Evolutionary conservation across 2,329 filamentous ascomycete genomes (phyloP).

Genomic region (Aspergillus sojae): DNA sequence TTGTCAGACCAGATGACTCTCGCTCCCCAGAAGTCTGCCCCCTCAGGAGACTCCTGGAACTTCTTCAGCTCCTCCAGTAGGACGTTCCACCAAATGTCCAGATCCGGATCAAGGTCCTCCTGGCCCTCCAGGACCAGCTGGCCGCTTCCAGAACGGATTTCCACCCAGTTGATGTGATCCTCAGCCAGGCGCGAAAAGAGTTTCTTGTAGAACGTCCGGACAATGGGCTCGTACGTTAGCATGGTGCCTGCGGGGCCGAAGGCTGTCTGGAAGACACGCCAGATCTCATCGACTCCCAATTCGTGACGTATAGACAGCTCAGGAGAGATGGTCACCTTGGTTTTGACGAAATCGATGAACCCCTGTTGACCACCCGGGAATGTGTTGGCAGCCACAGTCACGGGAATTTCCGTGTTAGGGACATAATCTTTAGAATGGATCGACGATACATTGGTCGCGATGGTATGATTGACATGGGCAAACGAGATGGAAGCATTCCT

Average conservation of each 20-base stretch:
- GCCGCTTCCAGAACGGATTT: conserved; percentile 71
- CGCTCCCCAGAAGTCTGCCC: conserved; percentile 77
- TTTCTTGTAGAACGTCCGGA: conserved; percentile 69
- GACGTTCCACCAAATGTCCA: conserved; percentile 65
- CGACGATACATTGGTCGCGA: conserved; percentile 45
- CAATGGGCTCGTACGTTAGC: conserved; percentile 85
- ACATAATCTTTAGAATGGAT: conserved; percentile 69
- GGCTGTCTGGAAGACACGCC: conserved; percentile 75
- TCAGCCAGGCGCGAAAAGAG: conserved; percentile 70
- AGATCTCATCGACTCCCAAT: conserved; percentile 79
- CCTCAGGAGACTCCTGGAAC: conserved; percentile 71
- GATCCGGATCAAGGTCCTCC: conserved; percentile 65
- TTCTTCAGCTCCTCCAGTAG: conserved; percentile 74
- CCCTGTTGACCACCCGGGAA: conserved; percentile 73
- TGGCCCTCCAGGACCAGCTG: conserved; percentile 68
- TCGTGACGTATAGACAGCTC: conserved; percentile 77
- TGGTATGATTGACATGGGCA: conserved; percentile 54
- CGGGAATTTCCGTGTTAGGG: conserved; percentile 58
- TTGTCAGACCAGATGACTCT: conserved; percentile 80
- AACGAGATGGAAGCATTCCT: conserved; percentile 63
- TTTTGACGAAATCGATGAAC: conserved; percentile 75
- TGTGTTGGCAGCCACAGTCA: conserved; percentile 63
- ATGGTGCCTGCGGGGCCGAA: conserved; percentile 73
- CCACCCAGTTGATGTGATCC: conserved; percentile 82
- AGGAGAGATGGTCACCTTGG: conserved; percentile 68